Evolutionary conservation across 805 yeast genomes (phyloP), one percentile per base, ranked within the genome.

Genomic region (Blastobotrys parvus): DNA sequence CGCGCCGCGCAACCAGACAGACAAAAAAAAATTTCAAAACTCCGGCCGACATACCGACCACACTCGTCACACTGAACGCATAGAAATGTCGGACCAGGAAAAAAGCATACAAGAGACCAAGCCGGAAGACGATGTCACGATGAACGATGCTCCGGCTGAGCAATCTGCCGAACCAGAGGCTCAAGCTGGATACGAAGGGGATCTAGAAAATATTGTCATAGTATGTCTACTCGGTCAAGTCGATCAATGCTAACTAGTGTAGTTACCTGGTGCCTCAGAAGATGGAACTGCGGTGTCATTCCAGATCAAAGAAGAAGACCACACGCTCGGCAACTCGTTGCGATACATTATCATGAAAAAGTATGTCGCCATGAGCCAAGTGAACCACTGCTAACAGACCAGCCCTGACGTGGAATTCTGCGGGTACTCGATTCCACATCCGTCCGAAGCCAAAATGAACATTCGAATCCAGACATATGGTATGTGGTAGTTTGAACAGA

Each of bases 361-460:
- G 67, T 55, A 45, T 42, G 57, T 49, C 16, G n/a, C 22, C 32
- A 39, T 31, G 32, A 27, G 7, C 47, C 54, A 8, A 27, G 18
- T 20, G 13, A 7, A 23, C 30, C 32, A 22, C 35, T 25, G 20
- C 19, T 39, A 19, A 35, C 41, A 18, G 33, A 8, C 18, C 27
- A 62, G 67, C 59, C 96, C 97, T 31, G 94, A 88, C 52, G 98
- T 92, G 20, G 98, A 92, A 60, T 92, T 92, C 63, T 90, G 97
- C 60, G 98, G 98, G 44, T 92, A 92, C 67, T 87, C 97, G 35
- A 92, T 92, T 53, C 98, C 98, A 8, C 98, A 92, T 65, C 98
- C 98, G 16, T 85, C 95, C 29, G 98, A 92, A 65, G 72, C 86
- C 47, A 82, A 83, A 53, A 69, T 92, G 65, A 87, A 92, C 66